Base-by-base conservation (phyloP, 257 asterid genomes). In the Primulina huaijiensis region DNA sequence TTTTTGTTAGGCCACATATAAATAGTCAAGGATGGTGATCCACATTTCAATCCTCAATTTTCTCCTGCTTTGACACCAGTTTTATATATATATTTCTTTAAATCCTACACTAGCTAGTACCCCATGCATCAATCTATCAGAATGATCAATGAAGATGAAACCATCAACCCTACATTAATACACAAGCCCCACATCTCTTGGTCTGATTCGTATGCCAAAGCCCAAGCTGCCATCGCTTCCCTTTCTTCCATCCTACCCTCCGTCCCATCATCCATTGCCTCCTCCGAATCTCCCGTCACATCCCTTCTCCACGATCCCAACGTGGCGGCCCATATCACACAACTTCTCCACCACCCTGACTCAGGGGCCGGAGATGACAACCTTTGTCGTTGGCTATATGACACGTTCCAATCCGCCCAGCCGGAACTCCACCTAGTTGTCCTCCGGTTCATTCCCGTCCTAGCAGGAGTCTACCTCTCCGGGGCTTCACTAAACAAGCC, bases 331-430 rank as follows among this genome's bases (percentile, higher is more conserved):
- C 76, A 78, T 40, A 82, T 90, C 82, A 81, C 90, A 11, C 37
- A 43, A 58, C 88, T 82, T 85, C 90, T 93, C 79, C 90, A 90
- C 53, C 88, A 73, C 29, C 94, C 94, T 21, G 85, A 84, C 34
- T 89, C 98, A 46, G 96, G 97, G 69, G 80, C 86, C n/a, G 97
- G 86, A 0, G 82, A 89, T 64, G 87, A 93, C 82, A 75, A 72
- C 79, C 89, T 93, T 63, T 93, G 97, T 74, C 95, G 94, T 2
- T 93, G 98, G 98, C 94, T 93, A 34, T 93, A 90, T 83, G 97
- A 93, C 73, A 90, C 99, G 25, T 93, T 93, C 85, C 95, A 87
- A 75, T 77, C 97, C 72, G 70, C 82, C 69, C 83, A 79, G 52
- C 81, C 88, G 10, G 87, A 85, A 46, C 99, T 93, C 75, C 96